Percentiles rank a stretch among this genome's conserved stretches.
phyloP scores from a whole-genome alignment of 345 rosid genomes.

The Triadica sebifera region DNA sequence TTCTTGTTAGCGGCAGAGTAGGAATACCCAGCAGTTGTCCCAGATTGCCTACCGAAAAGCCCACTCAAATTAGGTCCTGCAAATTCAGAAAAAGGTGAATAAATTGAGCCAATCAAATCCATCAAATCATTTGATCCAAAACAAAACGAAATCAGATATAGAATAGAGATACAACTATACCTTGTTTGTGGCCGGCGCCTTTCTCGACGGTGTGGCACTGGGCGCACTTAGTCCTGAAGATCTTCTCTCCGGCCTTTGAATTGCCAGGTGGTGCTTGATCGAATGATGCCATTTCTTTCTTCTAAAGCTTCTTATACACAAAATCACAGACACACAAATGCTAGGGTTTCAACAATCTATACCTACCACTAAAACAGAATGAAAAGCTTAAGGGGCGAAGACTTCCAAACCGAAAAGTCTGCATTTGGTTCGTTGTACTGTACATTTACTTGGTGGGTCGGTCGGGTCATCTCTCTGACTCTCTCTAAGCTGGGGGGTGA shows the following conservation, averaged over 20 bases:
- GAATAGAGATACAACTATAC: constrained; percentile 19
- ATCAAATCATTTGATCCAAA: neutral
- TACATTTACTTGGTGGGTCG: too few relatives aligned
- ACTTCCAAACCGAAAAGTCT: too few relatives aligned
- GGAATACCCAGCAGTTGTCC: constrained; percentile 81
- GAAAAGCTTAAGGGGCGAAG: too few relatives aligned
- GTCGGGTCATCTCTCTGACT: too few relatives aligned
- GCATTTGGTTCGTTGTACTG: too few relatives aligned
- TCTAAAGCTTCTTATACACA: too few relatives aligned
- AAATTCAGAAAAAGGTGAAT: neutral
- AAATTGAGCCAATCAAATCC: neutral
- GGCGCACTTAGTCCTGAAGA: constrained; percentile 78
- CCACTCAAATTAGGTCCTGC: constrained; percentile 92
- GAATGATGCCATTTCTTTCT: constrained; percentile 60
- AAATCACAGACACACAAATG: too few relatives aligned
- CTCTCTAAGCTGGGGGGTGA: too few relatives aligned
- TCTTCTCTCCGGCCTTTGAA: constrained; percentile 67
- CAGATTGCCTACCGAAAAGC: constrained; percentile 87
- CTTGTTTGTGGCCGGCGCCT: constrained; percentile 97
- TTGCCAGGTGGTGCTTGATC: constrained; percentile 78
- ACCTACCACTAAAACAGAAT: too few relatives aligned
- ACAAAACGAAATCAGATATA: neutral
- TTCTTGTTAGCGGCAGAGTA: constrained; percentile 94
- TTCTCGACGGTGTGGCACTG: constrained; percentile 89
- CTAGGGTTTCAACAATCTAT: too few relatives aligned